These are phyloP conservation scores for Oryza coarctata DNA, from an alignment of 176 grass and related monocot genomes.

Conservation along the genomic window DNA sequence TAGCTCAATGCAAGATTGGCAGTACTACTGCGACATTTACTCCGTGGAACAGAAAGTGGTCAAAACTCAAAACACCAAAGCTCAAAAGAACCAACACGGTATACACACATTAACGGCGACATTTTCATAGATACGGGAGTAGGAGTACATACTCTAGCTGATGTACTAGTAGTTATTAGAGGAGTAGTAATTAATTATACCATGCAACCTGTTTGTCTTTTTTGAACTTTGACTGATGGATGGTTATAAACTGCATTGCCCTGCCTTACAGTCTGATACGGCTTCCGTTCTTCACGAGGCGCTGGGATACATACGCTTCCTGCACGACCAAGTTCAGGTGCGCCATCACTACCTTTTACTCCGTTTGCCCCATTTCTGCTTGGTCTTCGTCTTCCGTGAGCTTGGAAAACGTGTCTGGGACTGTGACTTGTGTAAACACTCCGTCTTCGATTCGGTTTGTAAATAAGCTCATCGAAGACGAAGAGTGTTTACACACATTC, in stretches of 20 bases:
- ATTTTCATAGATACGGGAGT: background rate
- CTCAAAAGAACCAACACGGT: background rate
- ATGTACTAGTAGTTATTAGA: background rate
- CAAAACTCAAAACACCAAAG: background rate
- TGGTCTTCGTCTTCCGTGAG: background rate
- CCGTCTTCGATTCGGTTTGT: no score
- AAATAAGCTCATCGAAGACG: no score
- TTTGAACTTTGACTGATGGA: conserved; percentile 51
- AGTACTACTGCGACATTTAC: background rate
- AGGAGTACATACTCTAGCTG: no score
- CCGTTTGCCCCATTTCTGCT: background rate
- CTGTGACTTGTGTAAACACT: no score
- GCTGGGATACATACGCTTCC: conserved; percentile 95
- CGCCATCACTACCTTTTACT: background rate
- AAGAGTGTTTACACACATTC: no score
- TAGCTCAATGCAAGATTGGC: background rate
- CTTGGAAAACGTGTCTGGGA: background rate
- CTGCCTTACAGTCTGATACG: conserved; percentile 76
- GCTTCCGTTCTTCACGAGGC: conserved; percentile 93
- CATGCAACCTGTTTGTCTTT: background rate
- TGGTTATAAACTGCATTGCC: conserved; percentile 26
- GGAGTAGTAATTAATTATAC: background rate
- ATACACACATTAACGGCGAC: background rate
- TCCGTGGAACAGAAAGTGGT: background rate
- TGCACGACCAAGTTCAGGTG: conserved; percentile 94